Evolutionary conservation across 495 filamentous ascomycete species (phyloP), one percentile per base, ranked within the genome.

Genomic region (Neurospora hispaniola): DNA sequence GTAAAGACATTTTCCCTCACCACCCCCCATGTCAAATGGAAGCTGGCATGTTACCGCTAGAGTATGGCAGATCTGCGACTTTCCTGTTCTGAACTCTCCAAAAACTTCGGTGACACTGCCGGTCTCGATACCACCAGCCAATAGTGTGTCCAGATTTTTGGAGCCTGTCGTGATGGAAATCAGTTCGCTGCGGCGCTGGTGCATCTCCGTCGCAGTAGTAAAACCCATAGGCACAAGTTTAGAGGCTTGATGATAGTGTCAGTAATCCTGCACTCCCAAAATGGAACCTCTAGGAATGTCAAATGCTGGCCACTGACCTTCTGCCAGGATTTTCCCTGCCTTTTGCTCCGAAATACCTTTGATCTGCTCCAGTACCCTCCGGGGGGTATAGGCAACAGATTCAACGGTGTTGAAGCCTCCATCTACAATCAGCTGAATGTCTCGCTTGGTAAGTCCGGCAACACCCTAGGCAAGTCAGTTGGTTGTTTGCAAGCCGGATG

Each of bases 181-280:
- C 70, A 99, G 87, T 79, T 98, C 96, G 79, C 93, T 97, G 79
- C 96, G 90, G 73, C 96, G 90, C 68, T 93, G 93, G 77, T 99
- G 96, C 96, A 99, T 99, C 83, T 99, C 96, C 1, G 96, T 99
- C n/a, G 96, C 96, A 0, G 96, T 99, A 8, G 96, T 99, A 79
- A 99, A 99, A 11, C 96, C 96, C 93, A 99, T 97, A 0, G 96
- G 96, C 0, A 99, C 96, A 46, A 98, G 87, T 81, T 97, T 98
- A 18, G 94, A 93, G 35, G 95, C 96, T 96, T 76, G 72, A 66
- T 27, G 44, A 1, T 44, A 41, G 16, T 72, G 70, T 77, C 76
- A 76, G 72, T n/a, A 43, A n/a, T n/a, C n/a, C n/a, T 12, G 4
- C 12, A 14, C 12, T 35, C 18, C 10, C 10, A 71, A 6, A 20